Conservation (phyloP, 208 protist species). For the Acanthamoeba culbertsoni region DNA sequence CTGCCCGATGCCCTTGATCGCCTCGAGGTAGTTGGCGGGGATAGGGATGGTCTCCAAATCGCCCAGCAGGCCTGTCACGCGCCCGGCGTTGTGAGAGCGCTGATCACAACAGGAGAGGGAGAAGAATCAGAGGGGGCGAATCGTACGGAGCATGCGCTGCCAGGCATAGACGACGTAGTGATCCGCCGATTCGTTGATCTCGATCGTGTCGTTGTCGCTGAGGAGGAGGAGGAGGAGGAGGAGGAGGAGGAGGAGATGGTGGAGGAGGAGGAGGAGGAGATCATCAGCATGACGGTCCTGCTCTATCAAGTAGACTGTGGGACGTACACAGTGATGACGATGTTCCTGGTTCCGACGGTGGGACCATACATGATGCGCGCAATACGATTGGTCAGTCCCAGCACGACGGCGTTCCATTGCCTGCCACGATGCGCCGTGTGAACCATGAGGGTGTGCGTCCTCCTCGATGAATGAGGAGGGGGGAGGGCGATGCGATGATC, state of each 20-base stretch:
- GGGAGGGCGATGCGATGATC: background rate
- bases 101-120: background rate
- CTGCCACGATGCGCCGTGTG: background rate
- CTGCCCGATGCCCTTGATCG: conserved; percentile 33
- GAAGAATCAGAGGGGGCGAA: background rate
- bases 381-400: background rate
- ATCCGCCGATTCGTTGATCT: conserved; percentile 8
- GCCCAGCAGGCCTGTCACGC: background rate
- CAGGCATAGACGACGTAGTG: conserved; percentile 26
- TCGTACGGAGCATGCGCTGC: conserved; percentile 18
- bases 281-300: too few species aligned
- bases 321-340: background rate
- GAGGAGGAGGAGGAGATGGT: too few species aligned
- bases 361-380: conserved; percentile 20
- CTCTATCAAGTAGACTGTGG: background rate
- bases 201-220: background rate
- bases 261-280: too few species aligned
- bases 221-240: background rate
- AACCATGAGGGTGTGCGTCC: background rate
- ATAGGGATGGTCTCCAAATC: conserved; percentile 37
- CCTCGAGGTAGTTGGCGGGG: conserved; percentile 27
- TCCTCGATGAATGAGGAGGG: background rate
- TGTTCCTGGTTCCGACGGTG: background rate
- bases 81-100: background rate
- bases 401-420: background rate